phyloP scores from a whole-genome alignment of 2,329 filamentous ascomycete genomes.

The Talaromyces funiculosus region DNA sequence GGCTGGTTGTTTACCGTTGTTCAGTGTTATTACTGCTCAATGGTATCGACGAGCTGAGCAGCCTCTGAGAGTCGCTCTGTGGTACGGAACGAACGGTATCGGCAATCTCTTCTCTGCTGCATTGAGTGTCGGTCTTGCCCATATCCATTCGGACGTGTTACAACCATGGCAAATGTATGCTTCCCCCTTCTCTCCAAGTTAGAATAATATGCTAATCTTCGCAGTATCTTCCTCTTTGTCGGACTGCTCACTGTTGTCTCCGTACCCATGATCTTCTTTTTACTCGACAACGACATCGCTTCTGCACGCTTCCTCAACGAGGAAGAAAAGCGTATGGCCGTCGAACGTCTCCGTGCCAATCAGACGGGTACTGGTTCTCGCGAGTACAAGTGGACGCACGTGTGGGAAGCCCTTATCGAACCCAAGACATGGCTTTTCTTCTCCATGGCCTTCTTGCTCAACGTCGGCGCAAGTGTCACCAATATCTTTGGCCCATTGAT shows the following conservation, averaged over 20 bases:
- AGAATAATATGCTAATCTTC: background rate
- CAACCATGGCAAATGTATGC: slow-evolving; percentile 48
- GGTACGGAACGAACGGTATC: slow-evolving; percentile 59
- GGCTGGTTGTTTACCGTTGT: slow-evolving; percentile 45
- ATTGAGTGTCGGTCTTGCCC: slow-evolving; percentile 53
- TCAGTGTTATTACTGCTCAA: slow-evolving; percentile 41
- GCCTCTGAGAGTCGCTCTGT: slow-evolving; percentile 57
- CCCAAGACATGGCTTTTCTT: slow-evolving; percentile 55
- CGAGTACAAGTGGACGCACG: slow-evolving; percentile 44
- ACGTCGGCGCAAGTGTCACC: slow-evolving; percentile 58
- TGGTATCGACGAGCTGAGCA: slow-evolving; percentile 53
- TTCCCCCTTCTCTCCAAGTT: background rate
- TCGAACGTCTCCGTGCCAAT: slow-evolving; percentile 48
- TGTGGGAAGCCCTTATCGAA: slow-evolving; percentile 39
- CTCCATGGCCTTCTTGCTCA: slow-evolving; percentile 55
- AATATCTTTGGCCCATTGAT: slow-evolving; percentile 63
- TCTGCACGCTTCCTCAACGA: slow-evolving; percentile 47
- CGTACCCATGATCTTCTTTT: slow-evolving; percentile 54
- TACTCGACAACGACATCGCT: slow-evolving; percentile 53
- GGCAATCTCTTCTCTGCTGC: slow-evolving; percentile 54
- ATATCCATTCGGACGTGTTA: slow-evolving; percentile 43
- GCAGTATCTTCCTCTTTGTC: slow-evolving; percentile 56
- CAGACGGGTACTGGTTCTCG: slow-evolving; percentile 44
- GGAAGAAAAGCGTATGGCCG: slow-evolving; percentile 42
- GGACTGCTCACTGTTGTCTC: slow-evolving; percentile 56